Base-by-base conservation (phyloP, 225 moss, liverwort and hornwort species). In the Pleurozium schreberi region DNA sequence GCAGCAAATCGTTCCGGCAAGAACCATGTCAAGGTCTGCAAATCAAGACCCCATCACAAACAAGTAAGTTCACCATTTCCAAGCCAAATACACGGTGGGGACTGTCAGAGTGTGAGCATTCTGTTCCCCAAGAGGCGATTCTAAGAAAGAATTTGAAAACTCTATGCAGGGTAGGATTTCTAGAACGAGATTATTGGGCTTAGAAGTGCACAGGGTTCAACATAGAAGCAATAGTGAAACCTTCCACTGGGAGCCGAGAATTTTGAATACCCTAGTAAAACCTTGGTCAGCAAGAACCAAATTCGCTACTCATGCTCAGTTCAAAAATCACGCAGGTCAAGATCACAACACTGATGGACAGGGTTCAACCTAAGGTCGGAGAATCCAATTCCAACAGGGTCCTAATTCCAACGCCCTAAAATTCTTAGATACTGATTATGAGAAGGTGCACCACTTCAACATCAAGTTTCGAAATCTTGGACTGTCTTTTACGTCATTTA, bases 1-100 rank as follows among this genome's bases (percentile, higher is more conserved):
- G 95, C 87, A 6, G 97, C 93, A 85, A 99, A 96, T 52, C 99
- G 95, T 91, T 99, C 99, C 75, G 99, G 99, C 88, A 99, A 80
- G 50, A 99, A 95, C 99, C 99, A 99, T 69, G 99, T 99, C 95
- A 96, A 88, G 31, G 96, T 96, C 98, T 99, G 96, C 89, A 85
- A 42, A 64, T 71, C 43, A 85, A 88, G 10, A 18, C 80, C 82
- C 47, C 60, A 45, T 40, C 74, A 63, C n/a, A 58, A 28, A 59
- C 60, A 55, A 22, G 59, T 84, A 11, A 90, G 76, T 57, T 33
- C 88, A 62, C 53, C 66, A 68, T 61, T 74, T 79, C 61, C 75
- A 80, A 85, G 67, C 42, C 34, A 19, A 88, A 26, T 59, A 12
- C 38, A 52, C 47, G 19, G 31, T 47, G 6, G 36, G 36, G 38